Evolutionary conservation across 306 rosid species (phyloP).

Genomic region (Prunus davidiana): DNA sequence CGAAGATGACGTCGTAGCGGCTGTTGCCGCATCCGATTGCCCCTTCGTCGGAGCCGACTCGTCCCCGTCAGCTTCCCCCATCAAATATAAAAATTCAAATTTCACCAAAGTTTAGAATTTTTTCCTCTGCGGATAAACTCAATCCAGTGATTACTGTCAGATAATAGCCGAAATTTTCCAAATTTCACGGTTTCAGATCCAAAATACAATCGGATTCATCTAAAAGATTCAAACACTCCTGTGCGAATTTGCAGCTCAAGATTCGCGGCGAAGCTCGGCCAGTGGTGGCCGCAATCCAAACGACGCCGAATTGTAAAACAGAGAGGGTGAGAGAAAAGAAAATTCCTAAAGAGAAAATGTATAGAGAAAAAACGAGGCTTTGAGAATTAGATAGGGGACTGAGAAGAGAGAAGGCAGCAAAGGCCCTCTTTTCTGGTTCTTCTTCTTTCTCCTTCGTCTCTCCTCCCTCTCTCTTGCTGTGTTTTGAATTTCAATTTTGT

Average conservation of each 20-base stretch:
- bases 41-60: conserved; percentile 53
- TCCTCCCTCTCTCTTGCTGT: conserved; percentile 90
- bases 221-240: background rate
- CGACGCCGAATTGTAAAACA: conserved; percentile 26
- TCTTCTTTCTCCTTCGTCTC: conserved; percentile 47
- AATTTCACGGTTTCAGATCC: conserved; percentile 14
- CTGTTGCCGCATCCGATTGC: conserved; percentile 39
- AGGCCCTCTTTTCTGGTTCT: conserved; percentile 28
- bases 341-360: conserved; percentile 9
- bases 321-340: background rate
- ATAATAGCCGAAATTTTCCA: conserved; percentile 18
- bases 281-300: conserved; percentile 26
- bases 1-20: conserved; percentile 24
- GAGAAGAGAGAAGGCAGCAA: conserved; percentile 29
- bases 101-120: conserved; percentile 12
- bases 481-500: conserved; percentile 97
- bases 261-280: conserved; percentile 32
- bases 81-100: conserved; percentile 39
- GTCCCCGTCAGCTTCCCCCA: conserved; percentile 82
- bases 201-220: background rate
- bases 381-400: conserved; percentile 18
- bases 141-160: conserved; percentile 35
- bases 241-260: conserved; percentile 39
- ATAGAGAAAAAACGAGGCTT: conserved; percentile 14
- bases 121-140: conserved; percentile 28